phyloP scores from a whole-genome alignment of 2,329 filamentous ascomycete genomes.

The Aspergillus carbonarius region DNA sequence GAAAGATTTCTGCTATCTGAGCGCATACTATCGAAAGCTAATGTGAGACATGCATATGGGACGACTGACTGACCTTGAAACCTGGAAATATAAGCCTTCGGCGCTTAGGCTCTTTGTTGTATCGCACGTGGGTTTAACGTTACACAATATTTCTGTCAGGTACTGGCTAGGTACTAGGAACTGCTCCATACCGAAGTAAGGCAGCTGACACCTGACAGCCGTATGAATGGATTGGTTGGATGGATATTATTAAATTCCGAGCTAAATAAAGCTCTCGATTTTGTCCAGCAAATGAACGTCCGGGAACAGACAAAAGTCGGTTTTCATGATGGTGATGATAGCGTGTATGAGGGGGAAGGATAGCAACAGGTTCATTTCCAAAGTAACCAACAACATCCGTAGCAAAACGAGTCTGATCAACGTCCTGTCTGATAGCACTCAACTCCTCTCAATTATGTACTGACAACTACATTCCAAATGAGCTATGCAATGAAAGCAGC shows the following conservation, averaged over 20 bases:
- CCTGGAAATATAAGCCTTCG: background rate
- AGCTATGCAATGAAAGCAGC: slow-evolving; percentile 1
- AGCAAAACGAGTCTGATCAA: background rate
- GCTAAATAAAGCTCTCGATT: background rate
- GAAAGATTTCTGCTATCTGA: background rate
- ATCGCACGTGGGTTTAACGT: background rate
- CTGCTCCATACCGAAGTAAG: no score
- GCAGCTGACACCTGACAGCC: no score
- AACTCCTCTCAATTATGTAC: background rate
- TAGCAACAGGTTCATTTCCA: background rate
- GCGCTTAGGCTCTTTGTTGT: background rate
- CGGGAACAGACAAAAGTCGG: background rate
- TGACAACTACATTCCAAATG: background rate
- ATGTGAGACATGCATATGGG: background rate
- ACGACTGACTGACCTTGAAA: no score
- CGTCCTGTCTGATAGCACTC: background rate
- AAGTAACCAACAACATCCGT: background rate
- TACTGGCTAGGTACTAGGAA: background rate
- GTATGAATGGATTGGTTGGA: background rate
- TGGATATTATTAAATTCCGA: background rate
- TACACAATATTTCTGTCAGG: background rate
- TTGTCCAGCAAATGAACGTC: background rate
- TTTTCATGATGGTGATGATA: background rate
- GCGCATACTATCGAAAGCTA: background rate
- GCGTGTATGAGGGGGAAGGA: background rate